phyloP scores from a whole-genome alignment of 768 basidiomycete species.

The Rhizopogon roseolus region DNA sequence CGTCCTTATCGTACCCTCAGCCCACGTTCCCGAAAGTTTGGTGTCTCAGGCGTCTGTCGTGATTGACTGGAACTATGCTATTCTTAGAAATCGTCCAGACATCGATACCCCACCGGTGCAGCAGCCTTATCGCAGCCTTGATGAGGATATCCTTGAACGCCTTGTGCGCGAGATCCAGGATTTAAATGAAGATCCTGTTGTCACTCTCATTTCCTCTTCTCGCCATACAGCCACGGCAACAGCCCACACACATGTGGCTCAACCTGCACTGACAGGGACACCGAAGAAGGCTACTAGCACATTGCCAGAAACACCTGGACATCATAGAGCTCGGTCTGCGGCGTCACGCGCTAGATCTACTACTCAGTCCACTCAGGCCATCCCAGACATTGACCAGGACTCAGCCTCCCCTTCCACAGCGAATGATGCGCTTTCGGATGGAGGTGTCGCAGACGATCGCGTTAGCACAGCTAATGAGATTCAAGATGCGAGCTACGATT shows the following conservation, averaged over 20 bases:
- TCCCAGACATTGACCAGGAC: constrained; percentile 2
- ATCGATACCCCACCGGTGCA: constrained; percentile 7
- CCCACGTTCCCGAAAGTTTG: constrained; percentile 39
- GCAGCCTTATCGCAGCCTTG: constrained; percentile 21
- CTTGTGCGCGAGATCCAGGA: constrained; percentile 17
- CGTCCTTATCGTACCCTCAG: constrained; percentile 41
- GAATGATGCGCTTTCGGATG: not conserved
- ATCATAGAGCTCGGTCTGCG: constrained; percentile 12
- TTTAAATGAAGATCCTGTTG: constrained; percentile 8
- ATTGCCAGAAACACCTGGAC: constrained; percentile 13
- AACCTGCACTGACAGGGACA: not conserved
- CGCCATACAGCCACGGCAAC: constrained; percentile 1
- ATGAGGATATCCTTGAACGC: constrained; percentile 14
- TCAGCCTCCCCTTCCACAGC: not conserved
- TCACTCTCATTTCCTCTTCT: not conserved
- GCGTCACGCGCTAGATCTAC: constrained; percentile 4
- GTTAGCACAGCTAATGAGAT: not conserved
- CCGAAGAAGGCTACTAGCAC: constrained; percentile 6
- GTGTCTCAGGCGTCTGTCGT: constrained; percentile 50
- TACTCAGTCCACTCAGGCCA: constrained; percentile 5
- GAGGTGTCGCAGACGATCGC: not conserved
- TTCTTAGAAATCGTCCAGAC: constrained; percentile 29
- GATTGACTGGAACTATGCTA: constrained; percentile 44
- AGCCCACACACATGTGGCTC: not conserved
- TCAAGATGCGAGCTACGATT: too few species aligned